Percentiles rank a stretch among this genome's conserved stretches.
These are phyloP conservation scores for Boletus pseudo-olivaceus DNA, from an alignment of 768 basidiomycete species.

Conservation along the genomic window DNA sequence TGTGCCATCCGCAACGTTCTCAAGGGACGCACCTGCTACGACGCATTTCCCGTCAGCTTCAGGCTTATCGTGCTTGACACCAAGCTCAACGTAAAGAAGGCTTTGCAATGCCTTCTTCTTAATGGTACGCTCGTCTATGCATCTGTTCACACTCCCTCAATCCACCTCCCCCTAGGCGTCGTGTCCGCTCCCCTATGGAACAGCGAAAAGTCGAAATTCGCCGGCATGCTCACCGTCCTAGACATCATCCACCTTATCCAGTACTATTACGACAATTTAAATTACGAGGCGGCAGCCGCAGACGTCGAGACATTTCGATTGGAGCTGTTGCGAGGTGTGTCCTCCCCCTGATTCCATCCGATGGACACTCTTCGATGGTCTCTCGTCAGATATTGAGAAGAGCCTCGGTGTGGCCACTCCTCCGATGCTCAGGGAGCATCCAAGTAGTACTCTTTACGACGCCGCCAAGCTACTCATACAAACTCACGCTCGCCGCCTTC, in stretches of 20 bases:
- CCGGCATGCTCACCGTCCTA: slow-evolving; percentile 98
- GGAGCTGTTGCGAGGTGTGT: slow-evolving; percentile 81
- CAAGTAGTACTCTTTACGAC: slow-evolving; percentile 82
- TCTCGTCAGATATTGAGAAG: slow-evolving; percentile 80
- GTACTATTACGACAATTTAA: slow-evolving; percentile 87
- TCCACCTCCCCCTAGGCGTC: slow-evolving; percentile 57
- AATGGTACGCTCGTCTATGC: slow-evolving; percentile 51
- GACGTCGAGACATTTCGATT: slow-evolving; percentile 93
- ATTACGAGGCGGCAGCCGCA: slow-evolving; percentile 77
- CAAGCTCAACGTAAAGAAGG: slow-evolving; percentile 93
- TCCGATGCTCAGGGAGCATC: slow-evolving; percentile 85
- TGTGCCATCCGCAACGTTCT: slow-evolving; percentile 75
- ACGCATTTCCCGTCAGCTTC: slow-evolving; percentile 96
- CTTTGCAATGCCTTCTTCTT: slow-evolving; percentile 77
- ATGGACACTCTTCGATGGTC: slow-evolving; percentile 4
- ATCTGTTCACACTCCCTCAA: background rate
- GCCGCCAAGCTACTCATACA: slow-evolving; percentile 88
- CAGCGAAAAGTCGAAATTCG: slow-evolving; percentile 87
- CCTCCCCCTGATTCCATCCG: slow-evolving; percentile 4
- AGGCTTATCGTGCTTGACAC: slow-evolving; percentile 95
- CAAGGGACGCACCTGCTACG: slow-evolving; percentile 84
- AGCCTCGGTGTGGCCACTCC: slow-evolving; percentile 89
- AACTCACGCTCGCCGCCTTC: slow-evolving; percentile 92
- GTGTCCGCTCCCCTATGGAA: slow-evolving; percentile 99
- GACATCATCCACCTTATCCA: slow-evolving; percentile 99